These are phyloP conservation scores for Plasmodium gonderi DNA, from an alignment of 169 alveolate species.

Conservation along the genomic window DNA sequence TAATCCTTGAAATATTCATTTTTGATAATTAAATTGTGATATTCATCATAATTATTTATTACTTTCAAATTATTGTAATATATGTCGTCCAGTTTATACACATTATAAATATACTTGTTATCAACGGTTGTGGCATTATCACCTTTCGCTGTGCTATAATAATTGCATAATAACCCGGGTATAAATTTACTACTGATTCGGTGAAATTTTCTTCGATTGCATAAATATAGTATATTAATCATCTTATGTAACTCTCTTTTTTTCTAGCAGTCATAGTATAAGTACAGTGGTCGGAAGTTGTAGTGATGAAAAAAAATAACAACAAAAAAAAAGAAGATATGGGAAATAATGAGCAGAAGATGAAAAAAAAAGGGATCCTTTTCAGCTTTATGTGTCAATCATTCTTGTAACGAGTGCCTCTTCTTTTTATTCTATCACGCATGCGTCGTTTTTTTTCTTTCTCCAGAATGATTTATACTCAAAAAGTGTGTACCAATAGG, in stretches of 20 bases:
- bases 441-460: not conserved
- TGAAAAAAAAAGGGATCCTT: not conserved
- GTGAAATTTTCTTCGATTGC: not conserved
- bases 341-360: not conserved
- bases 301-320: not conserved
- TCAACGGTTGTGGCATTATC: conserved; percentile 8
- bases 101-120: conserved; percentile 40
- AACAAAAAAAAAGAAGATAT: not conserved
- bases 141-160: conserved; percentile 5
- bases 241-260: not conserved
- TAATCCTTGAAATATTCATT: conserved; percentile 68
- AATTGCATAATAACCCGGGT: not conserved
- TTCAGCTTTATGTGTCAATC: not conserved
- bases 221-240: not conserved
- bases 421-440: not conserved
- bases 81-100: conserved; percentile 52
- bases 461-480: not conserved
- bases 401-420: not conserved
- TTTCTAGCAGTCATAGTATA: not conserved
- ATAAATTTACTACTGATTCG: not conserved
- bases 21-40: conserved; percentile 31
- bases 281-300: not conserved
- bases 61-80: conserved; percentile 53
- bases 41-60: conserved; percentile 72
- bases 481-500: not conserved